Base-by-base conservation (phyloP, 768 basidiomycete genomes). In the Mycena leptocephala region DNA sequence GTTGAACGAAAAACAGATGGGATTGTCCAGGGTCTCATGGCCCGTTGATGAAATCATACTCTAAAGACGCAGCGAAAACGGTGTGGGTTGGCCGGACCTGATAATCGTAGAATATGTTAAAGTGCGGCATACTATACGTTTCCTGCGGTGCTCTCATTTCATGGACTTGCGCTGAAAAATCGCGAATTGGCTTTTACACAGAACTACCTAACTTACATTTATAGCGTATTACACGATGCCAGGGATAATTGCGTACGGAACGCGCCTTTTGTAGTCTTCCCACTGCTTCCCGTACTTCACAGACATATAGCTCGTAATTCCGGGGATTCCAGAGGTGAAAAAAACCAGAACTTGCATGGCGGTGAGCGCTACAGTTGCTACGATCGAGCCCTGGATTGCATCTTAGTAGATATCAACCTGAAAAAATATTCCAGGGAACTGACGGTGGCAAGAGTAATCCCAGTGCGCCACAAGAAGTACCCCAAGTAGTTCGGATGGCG, bases 401-500 rank as follows among this genome's bases (percentile, higher is more conserved):
- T 26, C 0, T 10, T n/a, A 28, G 24, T 11, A 30, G n/a, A 18
- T 11, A 20, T 22, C 35, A 8, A 11, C 26, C 53, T 22, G 28
- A 28, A 35, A 70, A 35, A 69, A 7, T 22, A 14, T 43, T 37
- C 32, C 22, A 20, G 20, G 18, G 20, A 56, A 64, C 62, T 55
- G 14, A 77, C 76, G 7, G 76, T 71, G 9, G 79, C 75, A 18
- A 80, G 69, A 8, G 79, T 77, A 46, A 78, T 80, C 13, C 81
- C 82, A 3, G 75, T 66, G 46, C 80, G 71, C 81, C 81, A 79
- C 65, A 82, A 73, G 35, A 72, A 62, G 55, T 80, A 80, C 18
- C 82, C 82, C 10, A 76, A 72, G 48, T 80, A 82, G 24, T 82
- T 82, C 11, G 79, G 77, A 56, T 82, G 82, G 13, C 82, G 76